These are phyloP conservation scores for Sporothrix globosa DNA, from an alignment of 2,329 filamentous ascomycete genomes.

Conservation along the genomic window DNA sequence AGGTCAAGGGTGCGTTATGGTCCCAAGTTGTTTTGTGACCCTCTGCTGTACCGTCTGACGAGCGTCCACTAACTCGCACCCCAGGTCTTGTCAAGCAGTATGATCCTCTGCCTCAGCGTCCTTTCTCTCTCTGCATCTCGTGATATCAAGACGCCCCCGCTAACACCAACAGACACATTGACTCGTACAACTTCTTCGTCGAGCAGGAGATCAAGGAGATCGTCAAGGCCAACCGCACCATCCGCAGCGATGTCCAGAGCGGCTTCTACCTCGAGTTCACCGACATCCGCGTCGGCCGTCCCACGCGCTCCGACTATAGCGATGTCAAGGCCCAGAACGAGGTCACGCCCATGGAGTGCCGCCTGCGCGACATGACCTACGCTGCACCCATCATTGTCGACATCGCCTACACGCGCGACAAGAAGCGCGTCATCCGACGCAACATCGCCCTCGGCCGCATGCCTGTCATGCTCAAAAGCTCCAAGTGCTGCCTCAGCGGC, in stretches of 20 bases:
- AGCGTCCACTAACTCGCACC: constrained; percentile 28
- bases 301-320: constrained; percentile 76
- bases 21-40: constrained; percentile 33
- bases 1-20: constrained; percentile 73
- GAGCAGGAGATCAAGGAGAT: constrained; percentile 97
- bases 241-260: constrained; percentile 89
- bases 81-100: constrained; percentile 82
- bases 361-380: constrained; percentile 96
- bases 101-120: constrained; percentile 37
- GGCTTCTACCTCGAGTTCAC: constrained; percentile 92
- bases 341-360: constrained; percentile 94
- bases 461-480: constrained; percentile 96
- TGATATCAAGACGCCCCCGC: constrained; percentile 11
- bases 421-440: constrained; percentile 71
- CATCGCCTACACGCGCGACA: constrained; percentile 84
- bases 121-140: not conserved
- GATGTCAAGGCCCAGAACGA: constrained; percentile 70
- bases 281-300: constrained; percentile 83
- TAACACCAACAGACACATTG: constrained; percentile 67
- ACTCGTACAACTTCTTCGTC: constrained; percentile 98
- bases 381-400: constrained; percentile 92
- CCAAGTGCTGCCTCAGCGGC: constrained; percentile 82
- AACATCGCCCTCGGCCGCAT: constrained; percentile 84
- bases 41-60: not conserved
- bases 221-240: constrained; percentile 83